Evolutionary conservation across 345 rosid genomes (phyloP).

Genomic region (Aquilaria sinensis): DNA sequence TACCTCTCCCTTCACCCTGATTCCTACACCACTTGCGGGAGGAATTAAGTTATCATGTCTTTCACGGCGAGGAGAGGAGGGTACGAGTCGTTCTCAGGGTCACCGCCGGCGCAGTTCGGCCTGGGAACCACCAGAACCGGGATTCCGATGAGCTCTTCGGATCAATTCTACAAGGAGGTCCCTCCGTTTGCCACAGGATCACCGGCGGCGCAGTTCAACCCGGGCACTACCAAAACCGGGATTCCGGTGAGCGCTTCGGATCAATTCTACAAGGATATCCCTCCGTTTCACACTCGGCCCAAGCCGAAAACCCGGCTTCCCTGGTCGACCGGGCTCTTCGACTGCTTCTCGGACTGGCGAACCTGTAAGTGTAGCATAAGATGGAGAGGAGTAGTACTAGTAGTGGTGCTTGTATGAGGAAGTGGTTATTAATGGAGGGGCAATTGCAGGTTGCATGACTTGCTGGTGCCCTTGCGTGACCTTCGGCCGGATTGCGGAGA

Average conservation of each 20-base stretch:
- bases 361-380: constrained; percentile 5
- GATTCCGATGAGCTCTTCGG: constrained; percentile 10
- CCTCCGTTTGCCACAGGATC: background rate
- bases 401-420: no score
- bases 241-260: background rate
- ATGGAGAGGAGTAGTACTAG: no score
- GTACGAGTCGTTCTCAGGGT: background rate
- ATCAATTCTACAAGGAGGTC: background rate
- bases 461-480: constrained; percentile 26
- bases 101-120: background rate
- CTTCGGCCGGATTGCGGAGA: constrained; percentile 19
- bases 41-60: no score
- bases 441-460: constrained; percentile 13
- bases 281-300: background rate
- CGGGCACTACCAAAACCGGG: constrained; percentile 1
- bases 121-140: background rate
- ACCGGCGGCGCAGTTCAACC: background rate
- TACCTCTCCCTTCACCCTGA: no score
- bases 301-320: constrained; percentile 8
- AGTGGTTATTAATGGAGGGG: background rate
- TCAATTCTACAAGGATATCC: background rate
- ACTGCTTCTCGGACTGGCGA: constrained; percentile 15
- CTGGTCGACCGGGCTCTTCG: constrained; percentile 13
- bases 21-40: no score
- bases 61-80: background rate